A percentile compares a stretch with the other conserved stretches of the same genome.
These are phyloP conservation scores for Lepraria neglecta DNA, from an alignment of 495 filamentous ascomycete species.

Conservation along the genomic window DNA sequence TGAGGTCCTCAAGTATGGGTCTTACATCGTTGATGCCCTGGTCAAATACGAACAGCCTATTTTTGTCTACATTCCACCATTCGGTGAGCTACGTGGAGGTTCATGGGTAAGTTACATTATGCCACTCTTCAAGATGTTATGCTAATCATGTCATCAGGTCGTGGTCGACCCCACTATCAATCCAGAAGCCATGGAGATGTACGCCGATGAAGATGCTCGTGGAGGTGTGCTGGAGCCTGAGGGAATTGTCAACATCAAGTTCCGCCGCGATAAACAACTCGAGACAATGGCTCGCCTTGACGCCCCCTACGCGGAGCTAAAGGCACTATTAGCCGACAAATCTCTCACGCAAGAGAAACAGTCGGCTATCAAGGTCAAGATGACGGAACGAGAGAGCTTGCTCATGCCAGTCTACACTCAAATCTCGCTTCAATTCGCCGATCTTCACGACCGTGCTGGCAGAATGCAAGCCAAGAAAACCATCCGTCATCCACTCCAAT, in stretches of 20 bases:
- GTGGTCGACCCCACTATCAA: slow-evolving; percentile 99
- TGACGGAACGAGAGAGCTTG: slow-evolving; percentile 79
- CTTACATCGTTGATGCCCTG: slow-evolving; percentile 95
- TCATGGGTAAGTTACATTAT: slow-evolving; percentile 64
- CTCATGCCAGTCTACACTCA: slow-evolving; percentile 90
- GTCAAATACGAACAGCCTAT: slow-evolving; percentile 98
- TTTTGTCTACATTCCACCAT: slow-evolving; percentile 97
- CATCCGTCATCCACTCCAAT: slow-evolving; percentile 76
- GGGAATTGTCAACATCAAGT: slow-evolving; percentile 98
- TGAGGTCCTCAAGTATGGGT: slow-evolving; percentile 98
- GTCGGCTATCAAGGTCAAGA: slow-evolving; percentile 72
- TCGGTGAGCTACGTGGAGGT: slow-evolving; percentile 94
- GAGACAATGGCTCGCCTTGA: slow-evolving; percentile 97
- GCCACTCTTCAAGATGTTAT: slow-evolving; percentile 6
- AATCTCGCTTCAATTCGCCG: slow-evolving; percentile 89
- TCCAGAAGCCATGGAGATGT: slow-evolving; percentile 96
- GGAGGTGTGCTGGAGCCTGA: slow-evolving; percentile 97
- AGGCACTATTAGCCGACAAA: slow-evolving; percentile 64
- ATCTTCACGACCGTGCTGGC: slow-evolving; percentile 93
- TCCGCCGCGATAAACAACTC: slow-evolving; percentile 92
- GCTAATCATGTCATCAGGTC: slow-evolving; percentile 50
- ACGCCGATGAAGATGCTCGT: slow-evolving; percentile 90
- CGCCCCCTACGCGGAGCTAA: slow-evolving; percentile 70
- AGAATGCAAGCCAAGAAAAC: slow-evolving; percentile 96
- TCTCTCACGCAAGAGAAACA: slow-evolving; percentile 65